Base-by-base conservation (phyloP, 2,329 filamentous ascomycete species). In the Akanthomyces lecanii region DNA sequence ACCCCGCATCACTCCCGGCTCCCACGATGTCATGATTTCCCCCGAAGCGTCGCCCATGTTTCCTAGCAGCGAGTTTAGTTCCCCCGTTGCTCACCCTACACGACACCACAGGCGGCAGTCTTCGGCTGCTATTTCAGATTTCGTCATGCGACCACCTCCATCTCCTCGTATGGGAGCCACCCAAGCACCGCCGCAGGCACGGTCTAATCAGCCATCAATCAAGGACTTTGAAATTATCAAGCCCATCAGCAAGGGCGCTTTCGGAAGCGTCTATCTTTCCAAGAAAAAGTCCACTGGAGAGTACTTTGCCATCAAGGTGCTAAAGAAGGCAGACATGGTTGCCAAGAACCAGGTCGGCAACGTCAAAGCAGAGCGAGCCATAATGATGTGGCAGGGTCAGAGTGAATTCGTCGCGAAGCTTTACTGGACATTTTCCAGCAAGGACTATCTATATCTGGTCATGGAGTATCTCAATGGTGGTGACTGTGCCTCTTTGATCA, bases 341-440 rank as follows among this genome's bases (percentile, higher is more conserved):
- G 95, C 95, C 65, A 99, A 99, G 77, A 99, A 99, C 74, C 95
- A 99, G 74, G 93, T 99, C 69, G 97, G 95, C 68, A 99, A 99
- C 72, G 95, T 99, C 71, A 98, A 99, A 77, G 95, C 96, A 10
- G 95, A 99, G 77, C 86, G 95, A 68, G 96, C 96, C 25, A 99
- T 99, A 73, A 98, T 99, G 95, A 99, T 99, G 95, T 98, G 95
- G 91, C 95, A 99, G 78, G 95, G 95, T 25, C 92, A 98, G 75
- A 99, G 96, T 74, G 95, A 99, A 65, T 99, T 99, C 74, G 95
- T 99, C 63, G 95, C 95, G 30, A 99, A 99, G 78, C 83, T 99
- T 14, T 99, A 98, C 78, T 99, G 96, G 96, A 99, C 95, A 0
- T 99, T 99, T 72, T 97, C 95, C 4, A 99, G 94, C 82, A 99